Conservation (phyloP, 345 rosid genomes). For the Populus alba region DNA sequence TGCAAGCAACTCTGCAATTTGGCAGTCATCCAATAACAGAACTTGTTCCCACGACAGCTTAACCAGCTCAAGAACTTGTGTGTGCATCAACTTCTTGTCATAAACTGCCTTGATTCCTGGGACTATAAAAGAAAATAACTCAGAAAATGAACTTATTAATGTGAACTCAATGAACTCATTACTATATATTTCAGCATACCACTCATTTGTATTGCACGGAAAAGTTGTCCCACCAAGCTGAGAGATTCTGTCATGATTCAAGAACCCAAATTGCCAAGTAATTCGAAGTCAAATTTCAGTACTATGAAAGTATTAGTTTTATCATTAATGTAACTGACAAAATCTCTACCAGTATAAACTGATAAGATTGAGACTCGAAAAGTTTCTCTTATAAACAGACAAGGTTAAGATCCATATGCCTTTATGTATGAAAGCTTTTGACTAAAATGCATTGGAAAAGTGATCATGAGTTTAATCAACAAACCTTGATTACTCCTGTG, state of each 20-base stretch:
- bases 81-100: constrained; percentile 24
- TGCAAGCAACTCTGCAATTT: constrained; percentile 22
- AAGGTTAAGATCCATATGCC: too few relatives aligned
- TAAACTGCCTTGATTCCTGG: constrained; percentile 27
- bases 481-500: neutral
- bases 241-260: neutral
- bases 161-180: constrained; percentile 6
- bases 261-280: neutral
- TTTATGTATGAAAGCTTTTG: too few relatives aligned
- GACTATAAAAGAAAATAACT: constrained; percentile 21
- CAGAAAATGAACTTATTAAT: neutral
- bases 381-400: too few relatives aligned
- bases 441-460: too few relatives aligned
- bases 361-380: too few relatives aligned
- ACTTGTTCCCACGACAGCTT: constrained; percentile 32
- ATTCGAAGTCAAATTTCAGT: neutral
- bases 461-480: too few relatives aligned
- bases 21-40: constrained; percentile 30
- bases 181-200: constrained; percentile 6
- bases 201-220: neutral
- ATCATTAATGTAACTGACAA: too few relatives aligned
- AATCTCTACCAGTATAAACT: too few relatives aligned
- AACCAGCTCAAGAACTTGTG: constrained; percentile 35
- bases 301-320: neutral
- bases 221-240: neutral